These are phyloP conservation scores for Oryza australiensis DNA, from an alignment of 176 grass and related monocot species.

Conservation along the genomic window DNA sequence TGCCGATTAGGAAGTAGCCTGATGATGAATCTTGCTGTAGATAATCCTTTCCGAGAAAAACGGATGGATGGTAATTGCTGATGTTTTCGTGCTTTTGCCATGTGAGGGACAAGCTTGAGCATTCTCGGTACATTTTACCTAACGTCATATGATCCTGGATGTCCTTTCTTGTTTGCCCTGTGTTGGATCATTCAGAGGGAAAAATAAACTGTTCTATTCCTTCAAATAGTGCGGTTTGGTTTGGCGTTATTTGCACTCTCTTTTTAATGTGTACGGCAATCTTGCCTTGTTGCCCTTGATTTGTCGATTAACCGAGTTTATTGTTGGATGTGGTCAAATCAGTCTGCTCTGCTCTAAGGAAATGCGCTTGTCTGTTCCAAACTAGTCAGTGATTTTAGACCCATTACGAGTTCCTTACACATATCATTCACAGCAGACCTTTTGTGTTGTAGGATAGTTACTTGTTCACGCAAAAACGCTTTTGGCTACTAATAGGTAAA, in stretches of 20 bases:
- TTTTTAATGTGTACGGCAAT: neutral
- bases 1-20: neutral
- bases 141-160: slow-evolving; percentile 11
- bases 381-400: neutral
- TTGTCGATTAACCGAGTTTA: neutral
- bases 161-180: neutral
- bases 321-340: neutral
- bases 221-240: neutral
- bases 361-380: neutral
- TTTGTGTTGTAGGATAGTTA: neutral
- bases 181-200: neutral
- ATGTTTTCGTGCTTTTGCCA: neutral
- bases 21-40: neutral
- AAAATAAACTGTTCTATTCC: neutral
- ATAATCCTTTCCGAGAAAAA: neutral
- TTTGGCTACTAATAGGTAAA: slow-evolving; percentile 6
- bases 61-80: neutral
- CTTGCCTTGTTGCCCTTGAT: neutral
- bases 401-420: neutral
- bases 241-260: neutral
- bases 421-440: neutral
- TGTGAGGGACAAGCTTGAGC: neutral
- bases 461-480: neutral
- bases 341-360: neutral
- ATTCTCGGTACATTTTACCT: slow-evolving; percentile 16